A percentile compares a stretch with the other conserved stretches of the same genome.
Evolutionary conservation across 257 asterid genomes (phyloP).

Genomic region (Coffea eugenioides): DNA sequence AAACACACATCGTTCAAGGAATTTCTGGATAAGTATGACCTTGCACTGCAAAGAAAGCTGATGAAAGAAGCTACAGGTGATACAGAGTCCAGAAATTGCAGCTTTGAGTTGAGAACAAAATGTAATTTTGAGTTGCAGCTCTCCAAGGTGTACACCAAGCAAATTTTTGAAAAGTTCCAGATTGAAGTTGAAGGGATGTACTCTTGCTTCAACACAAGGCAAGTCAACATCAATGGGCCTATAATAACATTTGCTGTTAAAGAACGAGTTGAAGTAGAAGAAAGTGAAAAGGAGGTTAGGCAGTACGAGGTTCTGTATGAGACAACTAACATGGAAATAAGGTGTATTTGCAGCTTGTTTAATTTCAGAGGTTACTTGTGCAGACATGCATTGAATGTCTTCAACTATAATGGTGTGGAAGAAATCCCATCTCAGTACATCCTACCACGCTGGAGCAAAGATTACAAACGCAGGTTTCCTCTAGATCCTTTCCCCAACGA

Average conservation of each 20-base stretch:
- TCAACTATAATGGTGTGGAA: conserved; percentile 50
- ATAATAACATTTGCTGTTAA: conserved; percentile 45
- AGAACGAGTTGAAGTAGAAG: conserved; percentile 41
- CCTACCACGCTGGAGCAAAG: conserved; percentile 48
- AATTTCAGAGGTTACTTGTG: conserved; percentile 56
- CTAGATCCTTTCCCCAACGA: conserved; percentile 18
- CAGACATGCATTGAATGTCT: conserved; percentile 58
- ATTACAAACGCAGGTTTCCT: conserved; percentile 33
- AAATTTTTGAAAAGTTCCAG: conserved; percentile 49
- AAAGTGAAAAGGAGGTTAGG: conserved; percentile 42
- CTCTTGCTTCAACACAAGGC: conserved; percentile 52
- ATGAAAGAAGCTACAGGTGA: conserved; percentile 53
- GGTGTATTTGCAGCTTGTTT: conserved; percentile 60
- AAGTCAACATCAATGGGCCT: conserved; percentile 39
- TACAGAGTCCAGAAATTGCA: conserved; percentile 44
- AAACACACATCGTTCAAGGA: conserved; percentile 60
- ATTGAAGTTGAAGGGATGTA: conserved; percentile 54
- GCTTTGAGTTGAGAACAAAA: conserved; percentile 45
- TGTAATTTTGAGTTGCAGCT: conserved; percentile 62
- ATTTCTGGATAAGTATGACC: conserved; percentile 56
- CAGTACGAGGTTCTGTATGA: conserved; percentile 54
- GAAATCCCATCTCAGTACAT: conserved; percentile 54
- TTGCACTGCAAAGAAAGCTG: conserved; percentile 52
- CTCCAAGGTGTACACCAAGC: conserved; percentile 49
- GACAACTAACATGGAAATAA: conserved; percentile 46